phyloP scores from a whole-genome alignment of 192 early-diverging fungal genomes.

The Irineochytrium annulatum region DNA sequence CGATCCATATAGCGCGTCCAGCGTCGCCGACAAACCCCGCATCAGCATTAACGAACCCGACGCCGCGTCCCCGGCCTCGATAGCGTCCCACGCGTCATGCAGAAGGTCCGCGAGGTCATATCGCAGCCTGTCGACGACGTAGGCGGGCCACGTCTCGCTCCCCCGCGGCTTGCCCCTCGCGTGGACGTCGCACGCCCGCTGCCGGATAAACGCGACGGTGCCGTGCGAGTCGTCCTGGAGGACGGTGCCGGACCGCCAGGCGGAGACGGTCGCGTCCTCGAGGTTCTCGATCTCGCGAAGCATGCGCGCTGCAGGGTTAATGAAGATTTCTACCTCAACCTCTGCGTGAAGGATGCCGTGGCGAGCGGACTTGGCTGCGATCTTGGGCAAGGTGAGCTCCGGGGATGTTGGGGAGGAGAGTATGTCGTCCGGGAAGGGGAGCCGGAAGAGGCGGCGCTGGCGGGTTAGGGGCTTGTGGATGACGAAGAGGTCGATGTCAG shows the following conservation, averaged over 20 bases:
- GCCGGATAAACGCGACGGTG: conserved; percentile 1
- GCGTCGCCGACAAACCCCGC: conserved; percentile 7
- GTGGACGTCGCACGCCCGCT: not conserved
- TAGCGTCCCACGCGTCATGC: conserved; percentile 27
- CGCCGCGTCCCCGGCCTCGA: conserved; percentile 26
- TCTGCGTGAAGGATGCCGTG: not conserved
- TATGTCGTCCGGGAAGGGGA: not conserved
- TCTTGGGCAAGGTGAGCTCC: not conserved
- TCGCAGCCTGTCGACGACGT: conserved; percentile 2
- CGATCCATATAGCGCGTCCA: conserved; percentile 18
- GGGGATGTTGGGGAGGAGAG: not conserved
- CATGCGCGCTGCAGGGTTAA: conserved; percentile 19
- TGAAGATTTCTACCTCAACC: conserved; percentile 20
- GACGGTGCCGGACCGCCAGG: conserved; percentile 21
- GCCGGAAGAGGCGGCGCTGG: conserved; percentile 24
- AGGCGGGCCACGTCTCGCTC: conserved; percentile 4
- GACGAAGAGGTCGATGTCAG: conserved; percentile 23
- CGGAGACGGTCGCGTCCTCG: conserved; percentile 18
- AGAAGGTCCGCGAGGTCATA: conserved; percentile 16
- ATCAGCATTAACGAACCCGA: conserved; percentile 21
- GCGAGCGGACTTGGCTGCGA: not conserved
- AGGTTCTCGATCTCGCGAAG: conserved; percentile 4
- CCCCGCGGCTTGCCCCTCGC: conserved; percentile 10
- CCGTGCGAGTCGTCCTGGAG: conserved; percentile 3
- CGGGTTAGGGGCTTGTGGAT: conserved; percentile 1